phyloP scores from a whole-genome alignment of 139 green algal species.

The Chlamydomonas sphaeroides region DNA sequence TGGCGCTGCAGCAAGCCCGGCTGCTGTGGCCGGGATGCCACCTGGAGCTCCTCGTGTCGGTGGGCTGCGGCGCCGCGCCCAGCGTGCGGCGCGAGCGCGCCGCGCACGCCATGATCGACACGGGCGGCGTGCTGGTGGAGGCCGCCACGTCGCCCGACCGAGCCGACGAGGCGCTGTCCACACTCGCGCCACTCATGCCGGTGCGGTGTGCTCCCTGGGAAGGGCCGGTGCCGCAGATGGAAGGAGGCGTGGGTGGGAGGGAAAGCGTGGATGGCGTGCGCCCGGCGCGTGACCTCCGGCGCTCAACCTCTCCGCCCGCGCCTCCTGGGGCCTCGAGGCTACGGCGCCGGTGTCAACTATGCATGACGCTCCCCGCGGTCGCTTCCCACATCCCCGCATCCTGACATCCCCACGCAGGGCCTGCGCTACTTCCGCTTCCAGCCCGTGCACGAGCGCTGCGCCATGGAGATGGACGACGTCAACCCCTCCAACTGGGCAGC shows the following conservation, averaged over 20 bases:
- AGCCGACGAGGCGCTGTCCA: constrained; percentile 72
- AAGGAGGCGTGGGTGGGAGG: no score
- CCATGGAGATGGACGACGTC: constrained; percentile 86
- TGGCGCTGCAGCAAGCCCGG: constrained; percentile 83
- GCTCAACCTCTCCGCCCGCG: no score
- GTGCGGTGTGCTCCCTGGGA: no score
- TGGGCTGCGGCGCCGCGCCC: constrained; percentile 84
- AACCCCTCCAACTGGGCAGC: constrained; percentile 70
- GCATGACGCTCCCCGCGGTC: no score
- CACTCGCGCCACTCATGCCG: constrained; percentile 75
- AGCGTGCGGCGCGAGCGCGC: constrained; percentile 25
- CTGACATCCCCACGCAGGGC: no score
- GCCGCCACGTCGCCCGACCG: constrained; percentile 49
- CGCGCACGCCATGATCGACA: constrained; percentile 54
- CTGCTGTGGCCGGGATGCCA: constrained; percentile 85
- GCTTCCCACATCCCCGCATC: no score
- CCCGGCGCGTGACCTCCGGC: no score
- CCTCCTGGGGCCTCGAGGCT: no score
- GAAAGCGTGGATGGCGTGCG: no score
- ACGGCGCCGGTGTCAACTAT: no score
- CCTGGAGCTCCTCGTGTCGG: constrained; percentile 84
- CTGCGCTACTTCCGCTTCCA: constrained; percentile 85
- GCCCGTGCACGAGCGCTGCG: constrained; percentile 73
- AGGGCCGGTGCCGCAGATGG: no score
- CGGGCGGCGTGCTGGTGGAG: constrained; percentile 68